Conservation (phyloP, 441 rosid species). For the Pelargonium australe region DNA sequence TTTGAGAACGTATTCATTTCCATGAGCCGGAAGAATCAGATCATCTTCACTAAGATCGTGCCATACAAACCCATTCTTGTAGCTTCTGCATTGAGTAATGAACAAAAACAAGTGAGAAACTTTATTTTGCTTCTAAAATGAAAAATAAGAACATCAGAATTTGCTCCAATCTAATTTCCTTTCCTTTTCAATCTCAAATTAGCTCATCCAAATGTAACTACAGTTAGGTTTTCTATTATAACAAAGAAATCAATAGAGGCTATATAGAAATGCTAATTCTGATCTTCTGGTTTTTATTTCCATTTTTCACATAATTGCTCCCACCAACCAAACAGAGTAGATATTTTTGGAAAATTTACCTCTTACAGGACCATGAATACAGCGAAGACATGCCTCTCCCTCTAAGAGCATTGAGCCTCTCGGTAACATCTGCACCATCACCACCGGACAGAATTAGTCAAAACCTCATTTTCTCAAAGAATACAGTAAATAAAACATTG, state of each 20-base stretch:
- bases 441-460: slow-evolving; percentile 6
- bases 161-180: no score
- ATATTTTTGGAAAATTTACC: slow-evolving; percentile 27
- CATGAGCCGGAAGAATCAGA: slow-evolving; percentile 55
- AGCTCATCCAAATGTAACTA: no score
- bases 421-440: slow-evolving; percentile 44
- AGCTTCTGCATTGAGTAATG: slow-evolving; percentile 42
- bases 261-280: no score
- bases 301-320: no score
- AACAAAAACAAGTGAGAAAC: neutral
- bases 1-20: slow-evolving; percentile 66
- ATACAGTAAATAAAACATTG: neutral
- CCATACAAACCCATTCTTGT: slow-evolving; percentile 73
- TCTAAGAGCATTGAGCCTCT: slow-evolving; percentile 57
- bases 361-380: slow-evolving; percentile 68
- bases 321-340: neutral
- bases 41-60: slow-evolving; percentile 66
- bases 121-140: no score
- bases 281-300: no score
- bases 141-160: no score
- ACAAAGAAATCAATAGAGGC: no score
- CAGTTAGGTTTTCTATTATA: no score
- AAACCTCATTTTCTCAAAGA: neutral
- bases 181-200: no score
- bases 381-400: slow-evolving; percentile 62